Base-by-base conservation (phyloP, 306 rosid species). In the Quercus variabilis region DNA sequence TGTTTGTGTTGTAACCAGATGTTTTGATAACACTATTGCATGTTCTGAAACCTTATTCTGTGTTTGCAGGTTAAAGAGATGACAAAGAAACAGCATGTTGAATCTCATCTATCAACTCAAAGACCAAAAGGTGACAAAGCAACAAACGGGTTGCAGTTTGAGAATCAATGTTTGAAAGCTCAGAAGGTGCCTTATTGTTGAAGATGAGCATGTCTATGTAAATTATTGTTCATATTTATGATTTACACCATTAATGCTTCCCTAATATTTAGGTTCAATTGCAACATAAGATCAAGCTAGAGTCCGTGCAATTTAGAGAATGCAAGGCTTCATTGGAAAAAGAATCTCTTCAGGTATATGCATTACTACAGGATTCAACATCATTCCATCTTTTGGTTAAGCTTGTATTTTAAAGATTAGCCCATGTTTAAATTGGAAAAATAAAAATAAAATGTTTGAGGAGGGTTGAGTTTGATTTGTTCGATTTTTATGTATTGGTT, bases 311-410 rank as follows among this genome's bases (percentile, higher is more conserved):
- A 83, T 93, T 75, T 71, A 88, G 99, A 68, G 69, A 83, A 79
- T 72, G 85, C 73, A 93, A 89, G 88, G 88, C 94, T 65, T 83
- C 85, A 10, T 54, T 90, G 82, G 98, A 93, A 78, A 95, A 93
- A 80, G 96, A 95, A 81, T 82, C 89, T 85, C 86, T 89, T 74
- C 96, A 95, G 96, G 99, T 95, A 90, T 79, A 55, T 65, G 41
- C 46, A 12, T 74, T 60, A 59, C 30, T 77, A 67, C 51, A 72
- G 33, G 46, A 73, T 60, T 51, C 52, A 67, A 41, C 46, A 4
- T 31, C 64, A 3, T 81, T 38, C 73, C 70, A 23, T 74, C 68
- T 79, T 38, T 30, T 15, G 20, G 79, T 19, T 5, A 30, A 26
- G 59, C 30, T 71, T 46, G 52, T 55, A 76, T 28, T 31, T 31